A percentile compares a stretch with the other conserved stretches of the same genome.
phyloP scores from a whole-genome alignment of 768 basidiomycete species.

The Chiua virens region DNA sequence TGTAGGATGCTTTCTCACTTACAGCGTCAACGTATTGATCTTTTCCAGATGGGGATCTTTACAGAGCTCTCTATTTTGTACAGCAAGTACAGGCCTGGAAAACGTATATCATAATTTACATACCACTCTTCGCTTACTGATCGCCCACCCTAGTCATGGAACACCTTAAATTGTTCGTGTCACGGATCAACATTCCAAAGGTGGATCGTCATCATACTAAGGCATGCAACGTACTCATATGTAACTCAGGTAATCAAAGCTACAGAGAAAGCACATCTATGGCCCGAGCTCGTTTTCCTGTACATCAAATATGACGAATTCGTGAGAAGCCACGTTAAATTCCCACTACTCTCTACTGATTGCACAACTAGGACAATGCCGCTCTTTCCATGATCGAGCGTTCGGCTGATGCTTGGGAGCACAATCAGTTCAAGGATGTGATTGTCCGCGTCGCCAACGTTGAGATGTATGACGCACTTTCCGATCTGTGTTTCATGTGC shows the following conservation, averaged over 20 bases:
- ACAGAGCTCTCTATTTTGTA: conserved; percentile 90
- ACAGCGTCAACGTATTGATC: conserved; percentile 12
- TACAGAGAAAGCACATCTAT: conserved; percentile 93
- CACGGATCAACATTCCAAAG: conserved; percentile 98
- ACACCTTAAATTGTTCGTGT: conserved; percentile 93
- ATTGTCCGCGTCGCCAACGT: conserved; percentile 95
- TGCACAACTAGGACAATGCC: conserved; percentile 78
- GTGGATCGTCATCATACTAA: conserved; percentile 24
- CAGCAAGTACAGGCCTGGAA: conserved; percentile 93
- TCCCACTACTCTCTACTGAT: neutral
- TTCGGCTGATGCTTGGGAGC: conserved; percentile 98
- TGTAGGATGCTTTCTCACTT: conserved; percentile 36
- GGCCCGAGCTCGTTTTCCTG: conserved; percentile 97
- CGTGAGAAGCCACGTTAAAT: conserved; percentile 39
- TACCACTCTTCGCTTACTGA: neutral
- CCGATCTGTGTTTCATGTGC: neutral
- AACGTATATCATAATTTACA: conserved; percentile 55
- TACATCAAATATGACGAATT: conserved; percentile 99
- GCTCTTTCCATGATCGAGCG: conserved; percentile 99
- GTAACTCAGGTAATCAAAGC: conserved; percentile 79
- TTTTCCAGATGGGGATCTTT: conserved; percentile 87
- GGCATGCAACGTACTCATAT: neutral
- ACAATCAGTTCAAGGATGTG: conserved; percentile 99
- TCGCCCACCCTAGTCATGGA: conserved; percentile 77
- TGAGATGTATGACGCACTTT: conserved; percentile 69